These are phyloP conservation scores for Hypoxylon intermedium DNA, from an alignment of 495 filamentous ascomycete species.

Conservation along the genomic window DNA sequence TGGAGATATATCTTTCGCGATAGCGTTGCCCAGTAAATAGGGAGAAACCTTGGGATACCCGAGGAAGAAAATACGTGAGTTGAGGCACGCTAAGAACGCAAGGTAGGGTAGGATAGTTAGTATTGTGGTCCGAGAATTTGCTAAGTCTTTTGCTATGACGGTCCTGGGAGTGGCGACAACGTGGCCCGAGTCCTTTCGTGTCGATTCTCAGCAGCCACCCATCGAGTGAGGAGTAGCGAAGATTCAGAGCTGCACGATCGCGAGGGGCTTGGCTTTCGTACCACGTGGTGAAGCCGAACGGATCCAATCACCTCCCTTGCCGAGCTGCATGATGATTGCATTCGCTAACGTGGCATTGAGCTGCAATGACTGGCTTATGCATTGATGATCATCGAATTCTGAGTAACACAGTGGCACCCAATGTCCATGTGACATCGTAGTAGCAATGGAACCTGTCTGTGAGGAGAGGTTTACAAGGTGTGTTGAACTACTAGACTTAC, in stretches of 20 bases:
- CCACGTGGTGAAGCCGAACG: constrained; percentile 14
- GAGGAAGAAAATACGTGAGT: too few relatives aligned
- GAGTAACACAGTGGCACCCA: too few relatives aligned
- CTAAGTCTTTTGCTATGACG: not conserved
- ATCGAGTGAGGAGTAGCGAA: constrained; percentile 13
- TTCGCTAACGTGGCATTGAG: not conserved
- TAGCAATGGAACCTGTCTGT: too few relatives aligned
- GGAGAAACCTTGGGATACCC: too few relatives aligned
- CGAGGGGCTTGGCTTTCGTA: constrained; percentile 20
- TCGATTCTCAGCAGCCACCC: not conserved
- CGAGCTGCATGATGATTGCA: constrained; percentile 20
- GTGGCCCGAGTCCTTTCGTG: not conserved
- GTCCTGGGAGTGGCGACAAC: too few relatives aligned
- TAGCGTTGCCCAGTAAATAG: not conserved
- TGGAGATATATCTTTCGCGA: too few relatives aligned
- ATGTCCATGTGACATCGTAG: not conserved
- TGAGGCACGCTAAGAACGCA: too few relatives aligned
- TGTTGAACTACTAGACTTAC: too few relatives aligned
- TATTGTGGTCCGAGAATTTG: too few relatives aligned
- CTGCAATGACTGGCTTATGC: not conserved
- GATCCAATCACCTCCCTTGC: constrained; percentile 22
- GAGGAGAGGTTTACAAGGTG: too few relatives aligned
- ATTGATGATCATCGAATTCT: not conserved
- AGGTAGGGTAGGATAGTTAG: too few relatives aligned
- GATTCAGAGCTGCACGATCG: constrained; percentile 15